phyloP scores from a whole-genome alignment of 805 yeast genomes.

The Kluyveromyces starmeri region DNA sequence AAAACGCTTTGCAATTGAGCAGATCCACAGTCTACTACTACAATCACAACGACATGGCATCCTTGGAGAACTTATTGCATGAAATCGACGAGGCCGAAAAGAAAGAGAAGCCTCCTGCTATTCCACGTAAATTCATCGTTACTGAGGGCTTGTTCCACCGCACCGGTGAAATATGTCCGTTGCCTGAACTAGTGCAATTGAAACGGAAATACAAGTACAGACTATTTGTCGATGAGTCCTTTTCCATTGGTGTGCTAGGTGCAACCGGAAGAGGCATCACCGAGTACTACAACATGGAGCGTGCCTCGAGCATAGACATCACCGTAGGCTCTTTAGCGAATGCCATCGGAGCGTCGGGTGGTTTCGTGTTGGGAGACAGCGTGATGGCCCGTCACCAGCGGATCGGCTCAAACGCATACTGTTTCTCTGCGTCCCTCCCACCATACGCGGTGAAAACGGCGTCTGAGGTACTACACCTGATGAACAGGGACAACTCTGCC shows the following conservation, averaged over 20 bases:
- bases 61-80: conserved; percentile 59
- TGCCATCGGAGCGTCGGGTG: conserved; percentile 81
- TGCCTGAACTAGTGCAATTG: conserved; percentile 59
- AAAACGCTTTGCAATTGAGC: conserved; percentile 79
- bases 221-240: conserved; percentile 77
- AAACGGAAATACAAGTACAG: conserved; percentile 80
- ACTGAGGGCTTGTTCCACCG: conserved; percentile 85
- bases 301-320: conserved; percentile 63
- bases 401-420: conserved; percentile 81
- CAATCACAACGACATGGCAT: conserved; percentile 83
- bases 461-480: conserved; percentile 42
- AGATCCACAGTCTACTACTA: conserved; percentile 69
- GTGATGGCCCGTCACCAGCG: conserved; percentile 89
- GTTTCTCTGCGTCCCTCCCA: conserved; percentile 90
- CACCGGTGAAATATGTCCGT: conserved; percentile 70
- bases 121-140: conserved; percentile 83
- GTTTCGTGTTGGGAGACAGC: conserved; percentile 79
- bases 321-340: conserved; percentile 82
- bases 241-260: conserved; percentile 83
- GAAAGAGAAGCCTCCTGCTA: conserved; percentile 49
- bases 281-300: conserved; percentile 61
- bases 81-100: conserved; percentile 52
- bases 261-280: conserved; percentile 75
- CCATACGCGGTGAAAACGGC: conserved; percentile 74
- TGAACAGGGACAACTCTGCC: conserved; percentile 34